Evolutionary conservation across 2,329 filamentous ascomycete species (phyloP).

Genomic region (Pseudogymnoascus sp.): DNA sequence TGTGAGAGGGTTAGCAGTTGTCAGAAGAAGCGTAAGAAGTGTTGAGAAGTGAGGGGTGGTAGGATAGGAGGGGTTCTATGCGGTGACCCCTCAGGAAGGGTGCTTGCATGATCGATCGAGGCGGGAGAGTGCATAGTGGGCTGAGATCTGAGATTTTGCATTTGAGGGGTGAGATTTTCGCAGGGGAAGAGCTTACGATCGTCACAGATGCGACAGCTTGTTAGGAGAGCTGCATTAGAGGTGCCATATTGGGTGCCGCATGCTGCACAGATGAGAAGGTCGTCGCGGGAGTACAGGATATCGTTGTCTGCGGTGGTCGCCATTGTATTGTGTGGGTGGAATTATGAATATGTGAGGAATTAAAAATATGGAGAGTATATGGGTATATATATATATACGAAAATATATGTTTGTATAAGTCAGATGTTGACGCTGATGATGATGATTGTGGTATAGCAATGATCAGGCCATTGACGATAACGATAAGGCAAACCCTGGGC

Average conservation of each 20-base stretch:
- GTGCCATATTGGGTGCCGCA: slow-evolving; percentile 64
- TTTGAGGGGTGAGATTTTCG: background rate
- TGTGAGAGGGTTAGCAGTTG: slow-evolving; percentile 19
- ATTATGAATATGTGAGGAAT: background rate
- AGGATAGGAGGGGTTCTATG: background rate
- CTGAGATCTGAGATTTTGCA: background rate
- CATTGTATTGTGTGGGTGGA: background rate
- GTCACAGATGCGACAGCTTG: slow-evolving; percentile 63
- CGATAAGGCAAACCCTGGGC: background rate
- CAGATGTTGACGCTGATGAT: background rate
- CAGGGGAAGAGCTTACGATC: slow-evolving; percentile 35
- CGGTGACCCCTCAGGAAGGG: background rate
- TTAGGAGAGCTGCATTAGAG: slow-evolving; percentile 39
- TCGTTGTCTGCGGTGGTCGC: background rate
- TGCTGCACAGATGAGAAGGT: slow-evolving; percentile 53
- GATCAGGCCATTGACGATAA: background rate
- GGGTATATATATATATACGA: background rate
- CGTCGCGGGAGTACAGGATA: slow-evolving; percentile 10
- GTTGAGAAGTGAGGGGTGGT: background rate
- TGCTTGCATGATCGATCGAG: background rate
- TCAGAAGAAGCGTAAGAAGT: background rate
- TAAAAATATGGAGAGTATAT: background rate
- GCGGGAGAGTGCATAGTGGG: background rate
- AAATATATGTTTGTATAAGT: background rate
- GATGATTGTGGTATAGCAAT: background rate